Conservation (phyloP, 225 moss, liverwort and hornwort genomes). For the Polytrichum formosum region DNA sequence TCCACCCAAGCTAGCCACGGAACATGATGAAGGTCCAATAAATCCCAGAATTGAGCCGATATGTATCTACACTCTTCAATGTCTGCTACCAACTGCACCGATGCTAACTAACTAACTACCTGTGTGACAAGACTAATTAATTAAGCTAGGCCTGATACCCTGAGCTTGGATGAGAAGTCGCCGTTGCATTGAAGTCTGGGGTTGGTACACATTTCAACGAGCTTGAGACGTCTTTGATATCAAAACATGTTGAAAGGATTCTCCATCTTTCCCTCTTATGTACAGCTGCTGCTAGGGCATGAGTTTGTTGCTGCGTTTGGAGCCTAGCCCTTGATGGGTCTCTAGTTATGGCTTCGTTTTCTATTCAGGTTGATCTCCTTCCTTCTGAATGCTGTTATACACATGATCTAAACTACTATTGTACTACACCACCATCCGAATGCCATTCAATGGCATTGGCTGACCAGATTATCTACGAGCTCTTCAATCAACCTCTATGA, state of each 20-base stretch:
- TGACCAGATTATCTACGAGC: conserved; percentile 1
- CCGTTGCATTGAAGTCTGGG: conserved; percentile 3
- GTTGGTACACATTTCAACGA: conserved; percentile 13
- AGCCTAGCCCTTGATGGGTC: conserved; percentile 14
- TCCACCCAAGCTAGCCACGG: conserved; percentile 6
- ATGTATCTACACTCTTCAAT: conserved; percentile 36
- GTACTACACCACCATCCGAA: conserved; percentile 11
- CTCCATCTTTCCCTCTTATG: conserved; percentile 16
- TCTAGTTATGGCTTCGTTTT: background rate
- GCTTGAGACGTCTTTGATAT: conserved; percentile 2
- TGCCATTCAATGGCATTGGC: conserved; percentile 1
- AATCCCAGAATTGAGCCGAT: conserved; percentile 33
- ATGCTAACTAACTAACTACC: conserved; percentile 11
- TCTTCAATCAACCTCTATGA: background rate
- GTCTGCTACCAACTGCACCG: conserved; percentile 15
- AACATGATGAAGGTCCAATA: conserved; percentile 16
- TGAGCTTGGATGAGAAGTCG: conserved; percentile 12
- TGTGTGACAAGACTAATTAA: background rate
- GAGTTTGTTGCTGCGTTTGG: conserved; percentile 5
- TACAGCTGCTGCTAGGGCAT: conserved; percentile 13
- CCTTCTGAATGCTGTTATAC: conserved; percentile 23
- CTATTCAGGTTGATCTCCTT: background rate
- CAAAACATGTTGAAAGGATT: conserved; percentile 22
- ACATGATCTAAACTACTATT: conserved; percentile 5
- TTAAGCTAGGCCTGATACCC: conserved; percentile 9